phyloP scores from a whole-genome alignment of 176 grass and related monocot genomes.

The Urochloa ruziziensis region DNA sequence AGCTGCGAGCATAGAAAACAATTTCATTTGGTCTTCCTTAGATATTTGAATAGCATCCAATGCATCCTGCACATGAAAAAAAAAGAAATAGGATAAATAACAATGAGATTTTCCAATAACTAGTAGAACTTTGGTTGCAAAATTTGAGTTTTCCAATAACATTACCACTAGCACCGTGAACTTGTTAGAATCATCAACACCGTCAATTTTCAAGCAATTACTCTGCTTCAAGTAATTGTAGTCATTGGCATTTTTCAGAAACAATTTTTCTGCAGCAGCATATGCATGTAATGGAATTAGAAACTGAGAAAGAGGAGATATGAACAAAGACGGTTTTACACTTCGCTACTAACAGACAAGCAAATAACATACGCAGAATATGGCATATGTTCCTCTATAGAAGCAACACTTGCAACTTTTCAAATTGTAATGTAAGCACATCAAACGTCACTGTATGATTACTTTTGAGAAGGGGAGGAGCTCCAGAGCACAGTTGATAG shows the following conservation, averaged over 20 bases:
- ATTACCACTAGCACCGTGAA: slow-evolving; percentile 76
- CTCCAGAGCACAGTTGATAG: slow-evolving; percentile 93
- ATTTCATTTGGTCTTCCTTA: slow-evolving; percentile 81
- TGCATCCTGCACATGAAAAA: slow-evolving; percentile 55
- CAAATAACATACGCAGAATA: neutral
- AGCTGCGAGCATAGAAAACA: slow-evolving; percentile 83
- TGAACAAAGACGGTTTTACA: neutral
- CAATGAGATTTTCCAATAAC: neutral
- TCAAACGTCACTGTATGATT: slow-evolving; percentile 20
- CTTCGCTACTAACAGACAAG: neutral
- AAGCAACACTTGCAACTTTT: neutral
- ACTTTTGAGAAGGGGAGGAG: slow-evolving; percentile 67
- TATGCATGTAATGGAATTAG: slow-evolving; percentile 8
- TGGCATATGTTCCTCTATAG: neutral
- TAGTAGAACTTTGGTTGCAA: neutral
- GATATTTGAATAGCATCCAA: slow-evolving; percentile 76
- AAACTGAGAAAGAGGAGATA: neutral
- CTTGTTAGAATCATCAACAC: slow-evolving; percentile 82
- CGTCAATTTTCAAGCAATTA: slow-evolving; percentile 76
- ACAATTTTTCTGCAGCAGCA: slow-evolving; percentile 71
- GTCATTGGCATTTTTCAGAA: slow-evolving; percentile 63
- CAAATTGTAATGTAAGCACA: slow-evolving; percentile 15
- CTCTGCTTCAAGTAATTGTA: slow-evolving; percentile 96
- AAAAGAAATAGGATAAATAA: slow-evolving; percentile 19
- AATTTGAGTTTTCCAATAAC: slow-evolving; percentile 18